Evolutionary conservation across 1,284 basidiomycete genomes (phyloP).

Genomic region (Pseudozyma hubeiensis): DNA sequence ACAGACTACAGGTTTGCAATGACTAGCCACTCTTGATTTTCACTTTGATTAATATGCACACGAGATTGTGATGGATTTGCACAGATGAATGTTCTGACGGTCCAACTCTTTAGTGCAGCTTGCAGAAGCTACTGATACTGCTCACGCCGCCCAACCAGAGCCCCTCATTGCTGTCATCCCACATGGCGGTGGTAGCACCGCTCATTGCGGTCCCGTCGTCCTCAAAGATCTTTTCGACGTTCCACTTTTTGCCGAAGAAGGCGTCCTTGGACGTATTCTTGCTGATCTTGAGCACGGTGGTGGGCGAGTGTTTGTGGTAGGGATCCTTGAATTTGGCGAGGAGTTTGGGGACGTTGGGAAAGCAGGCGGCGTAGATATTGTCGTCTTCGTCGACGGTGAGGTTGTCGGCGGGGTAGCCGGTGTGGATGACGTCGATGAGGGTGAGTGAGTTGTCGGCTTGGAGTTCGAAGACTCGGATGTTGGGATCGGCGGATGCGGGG

Average conservation of each 20-base stretch:
- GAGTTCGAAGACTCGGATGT: conserved; percentile 46
- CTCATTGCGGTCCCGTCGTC: conserved; percentile 42
- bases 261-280: conserved; percentile 44
- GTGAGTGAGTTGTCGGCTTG: conserved; percentile 50
- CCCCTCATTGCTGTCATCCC: conserved; percentile 23
- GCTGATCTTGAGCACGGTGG: conserved; percentile 50
- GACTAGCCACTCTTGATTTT: too few species aligned
- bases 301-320: conserved; percentile 21
- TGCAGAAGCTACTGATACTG: conserved; percentile 30
- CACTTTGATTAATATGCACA: too few species aligned
- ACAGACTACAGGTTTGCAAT: neutral
- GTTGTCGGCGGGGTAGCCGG: conserved; percentile 55
- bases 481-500: conserved; percentile 38
- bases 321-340: conserved; percentile 49
- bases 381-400: conserved; percentile 51
- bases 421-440: conserved; percentile 49
- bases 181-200: conserved; percentile 40
- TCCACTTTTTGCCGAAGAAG: conserved; percentile 61
- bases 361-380: conserved; percentile 45
- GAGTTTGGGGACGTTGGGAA: conserved; percentile 45
- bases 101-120: conserved; percentile 4
- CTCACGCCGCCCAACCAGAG: conserved; percentile 36
- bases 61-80: neutral
- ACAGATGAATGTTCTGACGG: neutral
- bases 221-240: conserved; percentile 54